Evolutionary conservation across 371 early-diverging fungal species (phyloP), one percentile per base, ranked within the genome.

Genomic region (Mortierella sp.): DNA sequence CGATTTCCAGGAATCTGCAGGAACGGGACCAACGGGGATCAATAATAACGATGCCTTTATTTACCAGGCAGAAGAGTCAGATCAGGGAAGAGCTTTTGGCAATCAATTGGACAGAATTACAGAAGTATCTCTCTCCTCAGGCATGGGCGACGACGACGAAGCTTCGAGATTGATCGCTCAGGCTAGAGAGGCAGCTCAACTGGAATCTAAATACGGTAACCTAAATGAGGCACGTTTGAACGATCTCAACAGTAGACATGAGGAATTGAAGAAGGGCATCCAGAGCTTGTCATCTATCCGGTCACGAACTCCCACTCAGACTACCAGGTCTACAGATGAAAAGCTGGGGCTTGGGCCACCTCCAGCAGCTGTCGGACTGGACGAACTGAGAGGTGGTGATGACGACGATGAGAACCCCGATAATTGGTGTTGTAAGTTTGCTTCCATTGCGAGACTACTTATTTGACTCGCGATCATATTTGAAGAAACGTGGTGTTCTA

Each of bases 351-450:
- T 80, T 26, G 91, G 89, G 1, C 78, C 85, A 22, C 84, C 88
- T 1, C 91, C 91, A 12, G 83, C 83, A 10, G 84, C 90, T 3
- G 59, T 88, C 9, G 79, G 66, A 20, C 32, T 83, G 20, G 69
- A 75, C 18, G 85, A 84, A 54, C 58, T 84, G 62, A 59, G 65
- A 30, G 57, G 85, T 22, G 59, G 86, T 22, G 57, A 84, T 32
- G 71, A 87, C 35, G 72, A 61, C 47, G 84, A 88, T 70, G 90
- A 80, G 32, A 72, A 89, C 64, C 85, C 87, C 30, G 87, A 89
- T 57, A 87, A 87, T 69, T 91, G 91, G 91, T 91, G 91, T 68
- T 87, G 90, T 89, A 89, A 77, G 89, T 86, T 16, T 22, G 51
- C 40, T 59, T 52, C 16, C n/a, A 40, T 18, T 73, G 11, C n/a